phyloP scores from a whole-genome alignment of 2,329 filamentous ascomycete species.

The Epichloe coenophiala region DNA sequence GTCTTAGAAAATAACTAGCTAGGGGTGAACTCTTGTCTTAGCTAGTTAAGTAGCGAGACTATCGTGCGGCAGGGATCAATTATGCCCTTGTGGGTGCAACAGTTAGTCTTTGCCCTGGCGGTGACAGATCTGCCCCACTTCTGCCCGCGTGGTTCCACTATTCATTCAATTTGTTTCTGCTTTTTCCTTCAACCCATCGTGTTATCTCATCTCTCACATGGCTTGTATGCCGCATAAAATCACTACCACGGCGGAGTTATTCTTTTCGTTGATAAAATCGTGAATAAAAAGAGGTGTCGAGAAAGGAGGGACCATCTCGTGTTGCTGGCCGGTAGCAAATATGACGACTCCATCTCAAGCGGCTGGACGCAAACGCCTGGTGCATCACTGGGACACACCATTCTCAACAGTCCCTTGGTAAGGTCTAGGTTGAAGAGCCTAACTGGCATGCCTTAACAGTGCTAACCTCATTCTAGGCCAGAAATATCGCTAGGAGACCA shows the following conservation, averaged over 20 bases:
- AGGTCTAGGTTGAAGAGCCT: slow-evolving; percentile 4
- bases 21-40: too few relatives aligned
- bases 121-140: neutral
- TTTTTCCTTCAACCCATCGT: neutral
- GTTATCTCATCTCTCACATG: neutral
- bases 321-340: neutral
- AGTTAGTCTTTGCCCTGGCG: neutral
- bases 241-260: neutral
- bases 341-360: slow-evolving; percentile 15
- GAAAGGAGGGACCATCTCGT: neutral
- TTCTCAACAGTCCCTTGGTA: slow-evolving; percentile 50
- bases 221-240: too few relatives aligned
- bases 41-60: too few relatives aligned
- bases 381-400: slow-evolving; percentile 53
- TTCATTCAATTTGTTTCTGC: neutral
- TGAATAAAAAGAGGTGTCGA: too few relatives aligned
- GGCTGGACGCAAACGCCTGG: slow-evolving; percentile 36
- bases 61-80: too few relatives aligned
- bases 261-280: neutral
- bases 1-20: too few relatives aligned
- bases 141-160: neutral
- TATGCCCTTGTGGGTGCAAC: too few relatives aligned
- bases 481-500: slow-evolving; percentile 43
- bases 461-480: slow-evolving; percentile 35
- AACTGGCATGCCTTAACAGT: neutral